Evolutionary conservation across 176 grass and related monocot species (phyloP), one percentile per base, ranked within the genome.

Genomic region (Eragrostis curvula): DNA sequence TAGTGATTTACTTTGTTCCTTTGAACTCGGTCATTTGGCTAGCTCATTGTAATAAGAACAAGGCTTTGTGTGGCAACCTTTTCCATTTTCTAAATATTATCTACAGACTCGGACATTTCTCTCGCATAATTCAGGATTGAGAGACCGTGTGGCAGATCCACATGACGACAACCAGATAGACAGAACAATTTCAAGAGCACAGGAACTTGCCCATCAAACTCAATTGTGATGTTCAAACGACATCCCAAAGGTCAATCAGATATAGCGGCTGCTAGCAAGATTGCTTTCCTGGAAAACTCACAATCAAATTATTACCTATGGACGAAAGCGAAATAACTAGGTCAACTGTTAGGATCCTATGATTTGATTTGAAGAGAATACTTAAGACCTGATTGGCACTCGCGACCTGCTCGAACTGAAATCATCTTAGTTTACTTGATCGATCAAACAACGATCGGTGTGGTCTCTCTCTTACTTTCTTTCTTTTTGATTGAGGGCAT

Each of bases 301-400:
- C 2, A 59, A 56, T 56, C 25, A 7, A n/a, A 41, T 12, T 52
- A 51, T n/a, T 29, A 15, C 8, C 45, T 5, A 36, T 47, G 29
- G 20, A 60, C 36, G 66, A 74, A 67, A 66, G 67, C 66, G 74
- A 79, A 67, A 72, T 66, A 47, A 60, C 60, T 88, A 48, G 36
- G 64, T 45, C 3, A 62, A 41, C 12, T 65, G 39, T 72, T 23
- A 9, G 20, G n/a, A 70, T 77, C 79, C 15, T 47, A 39, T 15
- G 56, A 71, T 77, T 48, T 63, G 55, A 56, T 81, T 56, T 77
- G 46, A 57, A 65, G 39, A 16, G 53, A 25, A 46, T 47, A 71
- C 36, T 51, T 68, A 67, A 48, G 41, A 8, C 17, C 66, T 78
- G 83, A 90, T 78, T 73, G 79, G 23, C 30, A 86, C 79, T 27